A percentile compares a stretch with the other conserved stretches of the same genome.
These are phyloP conservation scores for Lagenidium sp. DNA, from an alignment of 352 stramenopile species.

Conservation along the genomic window DNA sequence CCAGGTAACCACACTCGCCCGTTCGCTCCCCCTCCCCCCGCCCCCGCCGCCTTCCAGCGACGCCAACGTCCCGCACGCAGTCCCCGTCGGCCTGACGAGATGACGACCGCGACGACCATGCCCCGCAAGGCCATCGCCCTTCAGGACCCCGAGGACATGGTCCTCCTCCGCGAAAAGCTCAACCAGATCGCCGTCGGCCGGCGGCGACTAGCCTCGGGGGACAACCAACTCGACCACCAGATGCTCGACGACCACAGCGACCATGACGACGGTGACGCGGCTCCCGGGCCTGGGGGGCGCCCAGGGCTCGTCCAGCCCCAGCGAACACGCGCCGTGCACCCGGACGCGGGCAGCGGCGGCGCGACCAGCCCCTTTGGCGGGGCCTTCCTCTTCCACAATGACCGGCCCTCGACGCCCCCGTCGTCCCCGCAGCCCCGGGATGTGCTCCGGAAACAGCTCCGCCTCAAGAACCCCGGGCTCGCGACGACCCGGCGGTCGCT, in stretches of 20 bases:
- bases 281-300: too few relatives aligned
- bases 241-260: slow-evolving; percentile 5
- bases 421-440: slow-evolving; percentile 72
- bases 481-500: slow-evolving; percentile 6
- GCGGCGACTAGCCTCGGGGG: not conserved
- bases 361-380: slow-evolving; percentile 29
- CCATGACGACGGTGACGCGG: slow-evolving; percentile 13
- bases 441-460: slow-evolving; percentile 58
- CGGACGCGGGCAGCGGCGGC: slow-evolving; percentile 6
- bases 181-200: slow-evolving; percentile 49
- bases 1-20: too few relatives aligned
- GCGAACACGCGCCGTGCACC: too few relatives aligned
- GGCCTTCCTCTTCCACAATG: slow-evolving; percentile 23
- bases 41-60: too few relatives aligned
- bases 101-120: not conserved
- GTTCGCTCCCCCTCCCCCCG: too few relatives aligned
- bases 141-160: slow-evolving; percentile 40
- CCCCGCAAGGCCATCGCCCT: slow-evolving; percentile 8
- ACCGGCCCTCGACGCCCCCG: slow-evolving; percentile 57
- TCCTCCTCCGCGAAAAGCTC: slow-evolving; percentile 67
- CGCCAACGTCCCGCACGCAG: not conserved
- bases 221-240: slow-evolving; percentile 10
- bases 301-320: too few relatives aligned
- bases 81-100: not conserved
- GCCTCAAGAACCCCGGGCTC: slow-evolving; percentile 32